These are phyloP conservation scores for Cryptosporidium felis DNA, from an alignment of 169 alveolate species.

Conservation along the genomic window DNA sequence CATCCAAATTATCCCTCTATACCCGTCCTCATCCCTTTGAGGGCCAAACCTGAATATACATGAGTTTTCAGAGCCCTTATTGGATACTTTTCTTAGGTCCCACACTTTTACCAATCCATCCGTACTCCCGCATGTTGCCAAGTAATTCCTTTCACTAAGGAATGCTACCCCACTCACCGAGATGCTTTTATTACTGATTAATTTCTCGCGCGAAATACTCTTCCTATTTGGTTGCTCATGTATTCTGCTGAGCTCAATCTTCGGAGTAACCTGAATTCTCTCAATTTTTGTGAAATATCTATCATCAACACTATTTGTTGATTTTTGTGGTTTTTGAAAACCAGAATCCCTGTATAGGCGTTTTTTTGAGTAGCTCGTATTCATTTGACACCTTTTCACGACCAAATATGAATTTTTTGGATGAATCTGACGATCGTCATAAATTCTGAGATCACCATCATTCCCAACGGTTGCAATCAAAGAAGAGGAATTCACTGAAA, in stretches of 20 bases:
- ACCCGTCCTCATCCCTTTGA: neutral
- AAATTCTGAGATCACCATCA: slow-evolving; percentile 39
- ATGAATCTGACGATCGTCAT: slow-evolving; percentile 24
- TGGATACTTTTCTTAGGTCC: slow-evolving; percentile 45
- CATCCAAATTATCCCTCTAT: slow-evolving; percentile 63
- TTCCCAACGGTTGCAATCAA: slow-evolving; percentile 63
- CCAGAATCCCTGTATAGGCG: too few relatives aligned
- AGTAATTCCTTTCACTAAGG: slow-evolving; percentile 1
- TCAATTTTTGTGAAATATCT: neutral
- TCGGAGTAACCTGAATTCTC: slow-evolving; percentile 13
- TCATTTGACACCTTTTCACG: too few relatives aligned
- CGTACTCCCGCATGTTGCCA: slow-evolving; percentile 55
- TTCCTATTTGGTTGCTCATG: slow-evolving; percentile 20
- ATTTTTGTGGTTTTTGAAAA: too few relatives aligned
- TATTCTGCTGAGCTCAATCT: slow-evolving; percentile 19
- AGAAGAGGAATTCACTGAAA: slow-evolving; percentile 18
- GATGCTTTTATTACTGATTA: slow-evolving; percentile 15
- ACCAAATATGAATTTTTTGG: neutral
- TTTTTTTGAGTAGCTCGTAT: too few relatives aligned
- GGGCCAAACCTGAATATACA: slow-evolving; percentile 2
- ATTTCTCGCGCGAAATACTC: neutral
- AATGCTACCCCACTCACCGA: slow-evolving; percentile 60
- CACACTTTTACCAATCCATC: slow-evolving; percentile 44
- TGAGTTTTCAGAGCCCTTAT: neutral
- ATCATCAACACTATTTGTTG: neutral